Base-by-base conservation (phyloP, 2,329 filamentous ascomycete genomes). In the Colletotrichum truncatum region DNA sequence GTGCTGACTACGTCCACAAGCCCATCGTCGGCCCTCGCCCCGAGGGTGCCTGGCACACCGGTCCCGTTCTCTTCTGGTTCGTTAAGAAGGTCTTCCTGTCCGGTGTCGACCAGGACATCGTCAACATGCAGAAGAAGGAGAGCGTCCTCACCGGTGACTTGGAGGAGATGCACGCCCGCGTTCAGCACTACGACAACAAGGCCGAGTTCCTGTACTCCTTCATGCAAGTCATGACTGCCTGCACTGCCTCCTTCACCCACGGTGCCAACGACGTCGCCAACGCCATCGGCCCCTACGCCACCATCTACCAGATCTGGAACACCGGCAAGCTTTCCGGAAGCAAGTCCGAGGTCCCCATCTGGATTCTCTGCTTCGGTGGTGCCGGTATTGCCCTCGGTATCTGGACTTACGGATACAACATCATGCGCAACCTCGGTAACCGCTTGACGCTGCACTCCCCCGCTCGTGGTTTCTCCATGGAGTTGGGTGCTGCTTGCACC, bases 231-330 rank as follows among this genome's bases (percentile, higher is more conserved):
- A 80, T 88, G 77, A 88, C 87, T 5, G 87, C 88, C 9, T 84
- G 85, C 68, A 87, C 87, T 30, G 85, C 87, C 12, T 89, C 87
- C 4, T 90, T 91, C 67, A 85, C 85, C 2, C 88, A 91, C 77
- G 89, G 89, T 23, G 87, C 88, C 69, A 91, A 91, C 74, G 89
- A 91, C 66, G 85, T 91, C 18, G 81, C 85, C 70, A 91, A 85
- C 72, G 87, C 88, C 26, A 83, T 89, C 58, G 88, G 87, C 0
- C 89, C 88, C 1, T 89, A 86, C 72, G 86, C 89, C 2, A 85
- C 87, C 55, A 87, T 91, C 70, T 91, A 82, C 76, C 78, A 85
- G 66, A 85, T 89, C 67, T 91, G 87, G 85, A 70, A 77, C 30
- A 81, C 79, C 0, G 86, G 84, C 2, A 72, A 70, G 0, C 73